Evolutionary conservation across 805 yeast genomes (phyloP).

Genomic region (Pachysolen tannophilus): DNA sequence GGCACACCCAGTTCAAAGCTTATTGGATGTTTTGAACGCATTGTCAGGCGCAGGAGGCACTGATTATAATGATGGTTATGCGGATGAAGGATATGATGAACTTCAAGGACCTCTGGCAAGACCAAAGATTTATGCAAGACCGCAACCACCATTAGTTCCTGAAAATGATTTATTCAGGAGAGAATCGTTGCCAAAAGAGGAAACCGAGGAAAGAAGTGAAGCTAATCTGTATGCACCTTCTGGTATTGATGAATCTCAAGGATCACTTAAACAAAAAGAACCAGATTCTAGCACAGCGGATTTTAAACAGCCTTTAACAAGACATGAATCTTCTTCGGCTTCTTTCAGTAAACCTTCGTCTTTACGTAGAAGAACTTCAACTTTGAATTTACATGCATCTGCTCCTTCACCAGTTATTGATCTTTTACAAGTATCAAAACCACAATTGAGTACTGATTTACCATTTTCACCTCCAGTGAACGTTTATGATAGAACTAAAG

Average conservation of each 20-base stretch:
- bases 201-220: neutral
- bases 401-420: constrained; percentile 27
- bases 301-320: no score
- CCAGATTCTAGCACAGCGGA: neutral
- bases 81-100: neutral
- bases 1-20: neutral
- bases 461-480: constrained; percentile 56
- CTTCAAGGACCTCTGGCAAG: no score
- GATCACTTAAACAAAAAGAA: neutral
- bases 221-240: neutral
- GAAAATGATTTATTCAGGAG: neutral
- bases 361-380: constrained; percentile 2
- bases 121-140: no score
- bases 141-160: no score
- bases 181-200: neutral
- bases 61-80: no score
- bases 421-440: constrained; percentile 37
- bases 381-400: constrained; percentile 15
- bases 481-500: constrained; percentile 41
- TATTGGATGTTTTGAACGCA: neutral
- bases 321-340: no score
- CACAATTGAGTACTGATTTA: constrained; percentile 28
- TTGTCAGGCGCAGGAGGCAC: no score
- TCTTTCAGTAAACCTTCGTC: constrained; percentile 3
- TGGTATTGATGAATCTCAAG: neutral